phyloP scores from a whole-genome alignment of 805 yeast genomes.

The Wickerhamomyces strasburgensis region DNA sequence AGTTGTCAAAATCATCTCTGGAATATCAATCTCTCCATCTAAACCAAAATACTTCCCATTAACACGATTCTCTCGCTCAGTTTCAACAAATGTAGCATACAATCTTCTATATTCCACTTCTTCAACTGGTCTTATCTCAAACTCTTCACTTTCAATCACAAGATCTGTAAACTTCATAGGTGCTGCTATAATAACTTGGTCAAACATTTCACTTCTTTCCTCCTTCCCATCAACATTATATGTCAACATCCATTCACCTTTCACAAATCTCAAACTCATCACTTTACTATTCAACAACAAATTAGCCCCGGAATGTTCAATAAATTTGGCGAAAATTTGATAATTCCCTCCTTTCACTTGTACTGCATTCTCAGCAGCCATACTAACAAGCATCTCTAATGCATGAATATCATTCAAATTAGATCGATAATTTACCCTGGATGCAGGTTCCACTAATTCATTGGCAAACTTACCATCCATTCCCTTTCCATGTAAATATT shows the following conservation, averaged over 20 bases:
- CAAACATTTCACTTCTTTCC: constrained; percentile 25
- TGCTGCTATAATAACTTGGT: constrained; percentile 41
- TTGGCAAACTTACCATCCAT: constrained; percentile 24
- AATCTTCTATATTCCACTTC: constrained; percentile 34
- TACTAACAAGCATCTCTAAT: constrained; percentile 35
- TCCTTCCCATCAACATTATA: constrained; percentile 1
- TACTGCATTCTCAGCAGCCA: constrained; percentile 33
- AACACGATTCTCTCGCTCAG: constrained; percentile 19
- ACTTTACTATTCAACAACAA: constrained; percentile 29
- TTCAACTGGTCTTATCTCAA: constrained; percentile 8
- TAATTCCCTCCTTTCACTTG: constrained; percentile 42
- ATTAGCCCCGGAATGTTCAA: constrained; percentile 31
- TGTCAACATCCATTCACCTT: constrained; percentile 10
- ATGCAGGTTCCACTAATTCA: constrained; percentile 35
- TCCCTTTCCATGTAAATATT: constrained; percentile 20
- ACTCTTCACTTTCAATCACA: constrained; percentile 7
- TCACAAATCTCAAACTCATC: constrained; percentile 10
- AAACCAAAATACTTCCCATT: constrained; percentile 19
- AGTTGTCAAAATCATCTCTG: constrained; percentile 26
- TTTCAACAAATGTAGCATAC: constrained; percentile 33
- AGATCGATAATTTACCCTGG: constrained; percentile 42
- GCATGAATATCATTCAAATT: constrained; percentile 38
- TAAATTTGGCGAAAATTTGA: constrained; percentile 36
- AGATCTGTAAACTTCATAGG: constrained; percentile 33
- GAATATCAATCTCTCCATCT: constrained; percentile 19